Evolutionary conservation across 1,284 basidiomycete genomes (phyloP).

Genomic region (Hortiboletus rubellus): DNA sequence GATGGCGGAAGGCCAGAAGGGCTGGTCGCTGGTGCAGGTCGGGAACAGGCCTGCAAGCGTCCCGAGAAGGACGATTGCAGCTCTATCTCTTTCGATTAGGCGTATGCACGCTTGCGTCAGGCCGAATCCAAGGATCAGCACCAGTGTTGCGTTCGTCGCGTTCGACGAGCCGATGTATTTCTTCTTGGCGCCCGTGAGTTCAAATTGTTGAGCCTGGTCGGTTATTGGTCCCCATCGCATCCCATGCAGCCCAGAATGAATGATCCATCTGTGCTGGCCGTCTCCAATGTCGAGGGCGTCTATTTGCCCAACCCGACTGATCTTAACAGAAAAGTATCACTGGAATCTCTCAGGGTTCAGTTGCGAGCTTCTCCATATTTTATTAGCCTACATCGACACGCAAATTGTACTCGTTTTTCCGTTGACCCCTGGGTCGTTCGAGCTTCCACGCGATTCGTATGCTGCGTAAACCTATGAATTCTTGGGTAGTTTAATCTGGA

Average conservation of each 20-base stretch:
- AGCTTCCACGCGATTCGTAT: too few species aligned
- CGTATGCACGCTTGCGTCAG: too few species aligned
- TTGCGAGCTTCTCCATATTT: too few species aligned
- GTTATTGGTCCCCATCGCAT: background rate
- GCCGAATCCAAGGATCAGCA: slow-evolving; percentile 41
- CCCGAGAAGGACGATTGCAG: background rate
- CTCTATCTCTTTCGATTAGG: too few species aligned
- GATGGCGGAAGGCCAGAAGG: slow-evolving; percentile 43
- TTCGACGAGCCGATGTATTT: slow-evolving; percentile 96
- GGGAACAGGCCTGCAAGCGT: background rate
- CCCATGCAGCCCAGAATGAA: slow-evolving; percentile 66
- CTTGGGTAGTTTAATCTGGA: slow-evolving; percentile 78
- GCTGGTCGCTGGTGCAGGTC: slow-evolving; percentile 10
- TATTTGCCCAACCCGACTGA: slow-evolving; percentile 98
- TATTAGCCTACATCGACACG: too few species aligned
- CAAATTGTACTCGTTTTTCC: slow-evolving; percentile 54
- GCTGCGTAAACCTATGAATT: slow-evolving; percentile 29
- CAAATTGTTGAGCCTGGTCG: background rate
- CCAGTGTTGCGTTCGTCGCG: slow-evolving; percentile 91
- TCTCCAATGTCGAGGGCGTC: slow-evolving; percentile 95
- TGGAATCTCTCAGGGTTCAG: slow-evolving; percentile 79
- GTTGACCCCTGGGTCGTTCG: too few species aligned
- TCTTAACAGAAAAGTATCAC: slow-evolving; percentile 83
- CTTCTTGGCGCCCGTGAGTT: slow-evolving; percentile 82
- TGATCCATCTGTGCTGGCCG: slow-evolving; percentile 94